These are phyloP conservation scores for Neofusicoccum kwambonambiense DNA, from an alignment of 2,329 filamentous ascomycete species.

Conservation along the genomic window DNA sequence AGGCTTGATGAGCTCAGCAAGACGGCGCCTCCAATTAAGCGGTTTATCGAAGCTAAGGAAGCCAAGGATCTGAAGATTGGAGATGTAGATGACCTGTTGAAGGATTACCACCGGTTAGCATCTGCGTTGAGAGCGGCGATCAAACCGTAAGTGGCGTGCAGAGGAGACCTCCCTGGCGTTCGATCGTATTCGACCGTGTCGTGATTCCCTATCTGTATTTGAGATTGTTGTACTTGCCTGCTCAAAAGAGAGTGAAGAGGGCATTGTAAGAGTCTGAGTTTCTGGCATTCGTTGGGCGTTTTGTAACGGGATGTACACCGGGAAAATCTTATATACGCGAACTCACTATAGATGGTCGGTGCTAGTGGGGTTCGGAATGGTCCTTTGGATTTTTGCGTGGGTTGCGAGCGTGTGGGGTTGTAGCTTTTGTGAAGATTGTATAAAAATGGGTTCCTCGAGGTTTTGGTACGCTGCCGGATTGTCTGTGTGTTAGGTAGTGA, in stretches of 20 bases:
- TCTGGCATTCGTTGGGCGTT: too few species aligned
- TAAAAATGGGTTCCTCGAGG: too few species aligned
- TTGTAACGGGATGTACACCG: too few species aligned
- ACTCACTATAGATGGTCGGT: too few species aligned
- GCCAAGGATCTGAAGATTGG: conserved; percentile 47
- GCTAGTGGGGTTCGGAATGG: too few species aligned
- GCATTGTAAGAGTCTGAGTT: not conserved
- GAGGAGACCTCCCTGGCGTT: not conserved
- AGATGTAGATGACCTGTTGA: conserved; percentile 48
- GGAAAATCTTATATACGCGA: too few species aligned
- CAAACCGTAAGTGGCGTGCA: not conserved
- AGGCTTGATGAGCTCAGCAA: conserved; percentile 46
- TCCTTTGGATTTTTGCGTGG: too few species aligned
- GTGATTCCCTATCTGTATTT: not conserved
- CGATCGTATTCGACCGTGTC: not conserved
- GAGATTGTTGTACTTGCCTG: not conserved
- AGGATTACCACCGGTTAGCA: conserved; percentile 46
- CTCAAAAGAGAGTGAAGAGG: not conserved
- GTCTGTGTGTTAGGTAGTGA: too few species aligned
- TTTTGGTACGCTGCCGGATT: too few species aligned
- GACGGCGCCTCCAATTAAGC: conserved; percentile 46
- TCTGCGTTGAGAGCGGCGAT: conserved; percentile 37
- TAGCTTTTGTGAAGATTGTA: too few species aligned
- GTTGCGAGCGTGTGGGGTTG: too few species aligned
- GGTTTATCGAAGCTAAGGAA: conserved; percentile 48